Evolutionary conservation across 164 flowering plant species (phyloP), one percentile per base, ranked within the genome.

Genomic region (Liriodendron chinense): DNA sequence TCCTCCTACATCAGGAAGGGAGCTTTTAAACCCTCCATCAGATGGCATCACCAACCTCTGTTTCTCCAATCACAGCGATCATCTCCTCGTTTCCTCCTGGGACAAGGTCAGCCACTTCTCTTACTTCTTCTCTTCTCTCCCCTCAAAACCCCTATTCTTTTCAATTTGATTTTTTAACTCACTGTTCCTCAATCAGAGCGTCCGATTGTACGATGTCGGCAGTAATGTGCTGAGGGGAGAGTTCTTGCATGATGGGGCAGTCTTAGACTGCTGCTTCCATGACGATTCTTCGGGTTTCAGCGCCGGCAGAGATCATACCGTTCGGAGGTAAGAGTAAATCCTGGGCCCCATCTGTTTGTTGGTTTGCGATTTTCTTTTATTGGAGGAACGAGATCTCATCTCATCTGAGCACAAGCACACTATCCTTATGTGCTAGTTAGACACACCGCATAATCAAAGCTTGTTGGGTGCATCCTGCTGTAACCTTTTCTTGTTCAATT

Each of bases 71-170:
- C 92, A 88, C 88, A 91, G 92, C 81, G 99, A 96, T 61, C 84
- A 90, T 77, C 93, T 96, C 67, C 98, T 96, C 74, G 99, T 94
- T 62, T 96, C 99, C 25, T 94, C 99, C 0, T 96, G 99, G 99
- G 99, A 96, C 76, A 94, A 88, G 93, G 98, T 93, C 68, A 9
- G 9, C n/a, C 48, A 18, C 48, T 9, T 16, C 21, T 64, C 16
- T 43, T 9, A 64, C 2, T 21, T 14, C 10, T 69, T 34, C 64
- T 14, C 16, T 24, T 62, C 43, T 24, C 23, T 16, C 25, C 1
- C 47, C 12, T 25, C 28, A 16, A 69, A 69, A 21, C 71, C 56
- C 56, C 47, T 18, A 47, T 67, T 34, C 9, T 16, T 9, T 74
- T 49, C 47, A 1, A 7, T 10, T 13, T 65, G 8, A 48, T 23